These are phyloP conservation scores for Parsonsia alboflavescens DNA, from an alignment of 257 asterid genomes.

Conservation along the genomic window DNA sequence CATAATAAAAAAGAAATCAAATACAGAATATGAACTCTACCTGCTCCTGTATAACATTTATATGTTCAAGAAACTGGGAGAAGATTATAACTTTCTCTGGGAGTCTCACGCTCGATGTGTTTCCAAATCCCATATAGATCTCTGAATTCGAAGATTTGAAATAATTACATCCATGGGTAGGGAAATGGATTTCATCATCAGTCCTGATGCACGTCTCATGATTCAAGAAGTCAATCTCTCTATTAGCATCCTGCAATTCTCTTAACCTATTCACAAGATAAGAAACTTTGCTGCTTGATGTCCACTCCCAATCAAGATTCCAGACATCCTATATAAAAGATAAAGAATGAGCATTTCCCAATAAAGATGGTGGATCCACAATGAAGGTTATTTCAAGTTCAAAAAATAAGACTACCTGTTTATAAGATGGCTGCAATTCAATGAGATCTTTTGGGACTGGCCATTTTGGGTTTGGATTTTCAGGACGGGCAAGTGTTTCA, in stretches of 20 bases:
- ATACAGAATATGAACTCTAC: slow-evolving; percentile 36
- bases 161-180: slow-evolving; percentile 20
- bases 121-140: slow-evolving; percentile 26
- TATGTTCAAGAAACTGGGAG: slow-evolving; percentile 98
- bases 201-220: slow-evolving; percentile 28
- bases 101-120: slow-evolving; percentile 24
- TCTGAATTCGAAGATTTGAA: slow-evolving; percentile 21
- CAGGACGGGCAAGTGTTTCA: slow-evolving; percentile 83
- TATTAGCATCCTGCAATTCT: slow-evolving; percentile 57
- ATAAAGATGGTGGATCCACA: slow-evolving; percentile 2
- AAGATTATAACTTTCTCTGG: slow-evolving; percentile 83
- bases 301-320: slow-evolving; percentile 99
- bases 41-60: slow-evolving; percentile 91
- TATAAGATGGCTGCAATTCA: slow-evolving; percentile 96
- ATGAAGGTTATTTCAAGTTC: not conserved
- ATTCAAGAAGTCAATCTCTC: slow-evolving; percentile 27
- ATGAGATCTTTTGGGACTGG: slow-evolving; percentile 99
- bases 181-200: slow-evolving; percentile 22
- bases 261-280: slow-evolving; percentile 61
- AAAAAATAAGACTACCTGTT: slow-evolving; percentile 49
- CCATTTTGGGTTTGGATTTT: slow-evolving; percentile 98
- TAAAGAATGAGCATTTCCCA: slow-evolving; percentile 3
- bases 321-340: slow-evolving; percentile 68
- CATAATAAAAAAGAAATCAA: slow-evolving; percentile 19
- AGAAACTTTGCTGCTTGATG: slow-evolving; percentile 92